Percentiles rank a stretch among this genome's conserved stretches.
phyloP scores from a whole-genome alignment of 2,329 filamentous ascomycete genomes.

The Aspergillus thermomutatus region DNA sequence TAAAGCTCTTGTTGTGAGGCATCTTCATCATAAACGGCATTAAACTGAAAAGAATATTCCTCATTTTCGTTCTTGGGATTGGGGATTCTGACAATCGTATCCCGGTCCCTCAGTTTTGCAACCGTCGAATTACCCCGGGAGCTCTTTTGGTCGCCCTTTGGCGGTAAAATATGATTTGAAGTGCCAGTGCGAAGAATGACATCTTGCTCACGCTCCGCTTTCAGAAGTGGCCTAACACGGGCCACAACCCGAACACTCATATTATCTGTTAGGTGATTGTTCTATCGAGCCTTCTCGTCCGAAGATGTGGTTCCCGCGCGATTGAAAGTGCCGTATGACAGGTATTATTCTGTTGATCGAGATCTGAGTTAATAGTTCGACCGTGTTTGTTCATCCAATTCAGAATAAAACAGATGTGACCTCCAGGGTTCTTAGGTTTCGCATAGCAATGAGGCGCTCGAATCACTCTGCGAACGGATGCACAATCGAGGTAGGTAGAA shows the following conservation, averaged over 20 bases:
- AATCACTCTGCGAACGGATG: not conserved
- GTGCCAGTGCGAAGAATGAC: slow-evolving; percentile 72
- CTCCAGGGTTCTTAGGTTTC: not conserved
- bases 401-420: not conserved
- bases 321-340: not conserved
- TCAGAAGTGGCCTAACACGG: slow-evolving; percentile 81
- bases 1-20: slow-evolving; percentile 85
- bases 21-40: slow-evolving; percentile 79
- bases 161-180: slow-evolving; percentile 13
- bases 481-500: not conserved
- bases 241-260: slow-evolving; percentile 77
- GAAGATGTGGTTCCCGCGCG: slow-evolving; percentile 1
- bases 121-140: slow-evolving; percentile 22
- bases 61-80: slow-evolving; percentile 90
- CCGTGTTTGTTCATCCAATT: not conserved
- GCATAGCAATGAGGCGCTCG: not conserved
- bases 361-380: slow-evolving; percentile 7
- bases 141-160: slow-evolving; percentile 25
- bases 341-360: not conserved
- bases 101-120: slow-evolving; percentile 48
- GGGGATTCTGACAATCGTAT: slow-evolving; percentile 77
- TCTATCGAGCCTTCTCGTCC: slow-evolving; percentile 1
- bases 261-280: slow-evolving; percentile 12
- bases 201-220: slow-evolving; percentile 81
- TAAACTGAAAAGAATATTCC: slow-evolving; percentile 92